These are phyloP conservation scores for Tubosaeta sp. DNA, from an alignment of 768 basidiomycete genomes.

Conservation along the genomic window DNA sequence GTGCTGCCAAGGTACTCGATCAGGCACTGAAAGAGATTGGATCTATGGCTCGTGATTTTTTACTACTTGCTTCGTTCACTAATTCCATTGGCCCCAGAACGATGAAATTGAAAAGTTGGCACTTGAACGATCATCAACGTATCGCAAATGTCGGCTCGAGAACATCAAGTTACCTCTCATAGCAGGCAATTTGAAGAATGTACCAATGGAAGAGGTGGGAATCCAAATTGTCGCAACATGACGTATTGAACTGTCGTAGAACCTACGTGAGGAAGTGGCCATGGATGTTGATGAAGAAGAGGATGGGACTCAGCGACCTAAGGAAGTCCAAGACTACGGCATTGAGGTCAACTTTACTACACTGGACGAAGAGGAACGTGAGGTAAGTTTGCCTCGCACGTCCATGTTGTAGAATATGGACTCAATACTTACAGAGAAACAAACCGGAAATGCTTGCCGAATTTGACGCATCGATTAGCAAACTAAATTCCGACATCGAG, in stretches of 20 bases:
- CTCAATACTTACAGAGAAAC: constrained; percentile 43
- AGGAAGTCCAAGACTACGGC: constrained; percentile 74
- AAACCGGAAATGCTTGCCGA: constrained; percentile 61
- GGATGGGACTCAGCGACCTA: constrained; percentile 69
- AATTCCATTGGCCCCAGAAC: constrained; percentile 40
- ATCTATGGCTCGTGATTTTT: constrained; percentile 48
- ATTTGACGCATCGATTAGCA: constrained; percentile 68
- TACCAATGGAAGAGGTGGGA: constrained; percentile 92
- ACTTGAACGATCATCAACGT: constrained; percentile 79
- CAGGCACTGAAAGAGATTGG: constrained; percentile 90
- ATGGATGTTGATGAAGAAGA: constrained; percentile 95
- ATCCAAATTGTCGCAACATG: background rate
- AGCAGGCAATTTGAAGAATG: constrained; percentile 73
- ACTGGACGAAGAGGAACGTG: constrained; percentile 71
- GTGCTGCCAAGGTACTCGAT: constrained; percentile 75
- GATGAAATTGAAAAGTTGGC: constrained; percentile 90
- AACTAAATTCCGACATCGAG: constrained; percentile 77
- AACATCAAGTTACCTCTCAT: constrained; percentile 81
- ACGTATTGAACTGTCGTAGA: constrained; percentile 39
- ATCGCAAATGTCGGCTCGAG: constrained; percentile 90
- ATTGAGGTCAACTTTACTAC: constrained; percentile 83
- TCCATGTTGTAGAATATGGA: background rate
- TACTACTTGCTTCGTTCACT: constrained; percentile 21
- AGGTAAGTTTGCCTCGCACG: constrained; percentile 37
- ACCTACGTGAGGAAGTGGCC: constrained; percentile 76